Evolutionary conservation across 768 basidiomycete genomes (phyloP), one percentile per base, ranked within the genome.

Genomic region (Boletus reticulatus): DNA sequence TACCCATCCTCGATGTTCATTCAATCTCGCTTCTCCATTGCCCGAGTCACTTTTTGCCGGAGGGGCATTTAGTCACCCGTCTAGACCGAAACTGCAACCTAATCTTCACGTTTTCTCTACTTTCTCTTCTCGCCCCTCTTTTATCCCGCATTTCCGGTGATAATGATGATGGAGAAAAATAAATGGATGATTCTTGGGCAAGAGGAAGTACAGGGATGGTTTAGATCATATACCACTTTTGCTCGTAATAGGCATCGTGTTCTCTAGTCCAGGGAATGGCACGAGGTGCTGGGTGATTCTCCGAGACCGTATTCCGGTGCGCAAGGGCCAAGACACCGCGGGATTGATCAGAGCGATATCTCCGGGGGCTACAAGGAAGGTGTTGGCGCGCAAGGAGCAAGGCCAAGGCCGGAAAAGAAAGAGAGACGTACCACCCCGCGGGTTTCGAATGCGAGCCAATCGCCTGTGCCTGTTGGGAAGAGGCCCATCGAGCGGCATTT

Each of bases 371-470:
- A 39, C 6, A 36, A 43, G 17, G 17, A n/a, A 19, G 38, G 14
- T n/a, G 16, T 37, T 12, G 16, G 36, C 36, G 36, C 36, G 36
- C 38, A 17, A 36, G 34, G 11, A 29, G 29, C 29, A 29, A 36
- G 14, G 24, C 27, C 2, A 41, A 19, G 37, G 37, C 6, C n/a
- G 29, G 42, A 38, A 19, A 29, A 38, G 11, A 48, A 51, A 43
- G 12, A 17, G 22, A 12, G 7, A 57, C 68, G 48, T 22, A 94
- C 90, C 65, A 70, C 50, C 36, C 84, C 85, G 62, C 94, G 77
- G 2, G 84, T 87, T 75, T 96, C 94, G 62, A 98, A 98, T 14
- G 92, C 93, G 49, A 96, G 75, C 93, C 94, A 98, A 73, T 98
- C 95, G 2, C 89, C 93, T 0, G 93, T 91, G 2, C 95, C 93